These are phyloP conservation scores for Auriscalpium vulgare DNA, from an alignment of 768 basidiomycete genomes.

Conservation along the genomic window DNA sequence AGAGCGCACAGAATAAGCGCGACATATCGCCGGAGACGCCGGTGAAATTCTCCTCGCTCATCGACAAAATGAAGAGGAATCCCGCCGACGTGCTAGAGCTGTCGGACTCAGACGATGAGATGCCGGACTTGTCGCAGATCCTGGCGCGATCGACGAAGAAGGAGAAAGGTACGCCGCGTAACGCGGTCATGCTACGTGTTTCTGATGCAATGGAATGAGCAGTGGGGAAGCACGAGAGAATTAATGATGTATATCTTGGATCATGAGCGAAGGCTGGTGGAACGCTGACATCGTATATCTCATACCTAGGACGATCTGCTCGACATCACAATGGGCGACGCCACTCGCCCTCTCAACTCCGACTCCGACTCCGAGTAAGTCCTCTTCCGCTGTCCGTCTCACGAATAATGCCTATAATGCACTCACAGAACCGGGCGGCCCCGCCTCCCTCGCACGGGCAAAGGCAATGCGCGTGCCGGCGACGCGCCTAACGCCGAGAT, in stretches of 20 bases:
- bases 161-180: conserved; percentile 1
- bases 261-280: background rate
- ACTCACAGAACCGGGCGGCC: background rate
- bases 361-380: background rate
- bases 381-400: background rate
- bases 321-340: conserved; percentile 33
- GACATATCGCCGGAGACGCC: conserved; percentile 11
- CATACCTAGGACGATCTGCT: conserved; percentile 39
- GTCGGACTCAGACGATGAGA: conserved; percentile 35
- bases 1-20: conserved; percentile 16
- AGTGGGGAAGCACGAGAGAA: too few relatives aligned
- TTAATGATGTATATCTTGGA: too few relatives aligned
- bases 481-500: conserved; percentile 17
- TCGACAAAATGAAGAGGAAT: conserved; percentile 3
- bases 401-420: background rate
- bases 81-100: conserved; percentile 14
- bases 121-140: conserved; percentile 41
- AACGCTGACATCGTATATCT: background rate
- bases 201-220: too few relatives aligned
- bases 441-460: conserved; percentile 6
- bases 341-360: conserved; percentile 3
- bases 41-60: conserved; percentile 10
- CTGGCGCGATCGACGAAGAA: conserved; percentile 14
- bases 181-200: background rate
- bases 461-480: conserved; percentile 21